These are phyloP conservation scores for Albifimbria verrucaria DNA, from an alignment of 2,329 filamentous ascomycete genomes.

Conservation along the genomic window DNA sequence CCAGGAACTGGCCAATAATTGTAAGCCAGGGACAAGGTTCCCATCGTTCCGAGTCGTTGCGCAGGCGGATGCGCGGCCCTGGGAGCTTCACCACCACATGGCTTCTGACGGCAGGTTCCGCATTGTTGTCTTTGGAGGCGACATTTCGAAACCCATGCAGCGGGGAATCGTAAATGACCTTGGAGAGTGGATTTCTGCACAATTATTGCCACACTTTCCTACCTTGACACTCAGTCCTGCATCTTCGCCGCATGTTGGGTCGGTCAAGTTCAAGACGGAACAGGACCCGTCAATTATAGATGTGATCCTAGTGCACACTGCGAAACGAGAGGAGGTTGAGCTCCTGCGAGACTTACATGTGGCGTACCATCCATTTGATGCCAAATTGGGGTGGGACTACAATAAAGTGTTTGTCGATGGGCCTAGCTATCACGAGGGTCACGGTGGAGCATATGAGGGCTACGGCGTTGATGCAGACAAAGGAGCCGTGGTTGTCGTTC, in stretches of 20 bases:
- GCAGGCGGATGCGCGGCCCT: slow-evolving; percentile 52
- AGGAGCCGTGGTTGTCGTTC: slow-evolving; percentile 56
- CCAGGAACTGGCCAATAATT: not conserved
- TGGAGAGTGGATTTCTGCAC: slow-evolving; percentile 37
- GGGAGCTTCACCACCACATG: slow-evolving; percentile 56
- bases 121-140: slow-evolving; percentile 59
- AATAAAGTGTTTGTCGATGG: slow-evolving; percentile 55
- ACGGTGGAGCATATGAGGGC: slow-evolving; percentile 48
- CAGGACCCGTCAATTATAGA: slow-evolving; percentile 43
- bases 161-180: slow-evolving; percentile 42
- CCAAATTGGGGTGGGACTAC: slow-evolving; percentile 51
- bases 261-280: slow-evolving; percentile 7
- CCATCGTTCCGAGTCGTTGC: slow-evolving; percentile 57
- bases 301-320: slow-evolving; percentile 57
- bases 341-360: slow-evolving; percentile 47
- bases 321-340: slow-evolving; percentile 45
- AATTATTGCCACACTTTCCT: slow-evolving; percentile 40
- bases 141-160: slow-evolving; percentile 43
- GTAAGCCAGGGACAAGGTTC: slow-evolving; percentile 50
- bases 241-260: slow-evolving; percentile 4
- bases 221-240: slow-evolving; percentile 17
- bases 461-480: slow-evolving; percentile 54
- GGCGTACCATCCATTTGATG: slow-evolving; percentile 43
- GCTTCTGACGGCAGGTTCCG: slow-evolving; percentile 56
- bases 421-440: slow-evolving; percentile 48